Conservation (phyloP, 306 rosid genomes). For the Quercus engelmannii region DNA sequence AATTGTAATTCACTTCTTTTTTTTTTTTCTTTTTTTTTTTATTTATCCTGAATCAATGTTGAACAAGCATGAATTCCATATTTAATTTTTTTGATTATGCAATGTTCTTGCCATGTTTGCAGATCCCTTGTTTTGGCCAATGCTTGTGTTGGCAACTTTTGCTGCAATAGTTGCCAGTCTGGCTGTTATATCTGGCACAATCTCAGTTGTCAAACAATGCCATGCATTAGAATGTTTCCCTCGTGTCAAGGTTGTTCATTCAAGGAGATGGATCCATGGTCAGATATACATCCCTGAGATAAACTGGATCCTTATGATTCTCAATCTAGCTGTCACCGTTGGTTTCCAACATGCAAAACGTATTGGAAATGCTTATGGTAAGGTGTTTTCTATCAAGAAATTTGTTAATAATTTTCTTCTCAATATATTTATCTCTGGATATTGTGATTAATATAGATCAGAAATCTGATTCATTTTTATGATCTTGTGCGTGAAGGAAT, state of each 20-base stretch:
- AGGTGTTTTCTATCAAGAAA: conserved; percentile 13
- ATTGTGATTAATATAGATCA: not conserved
- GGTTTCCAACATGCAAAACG: conserved; percentile 46
- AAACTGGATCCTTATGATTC: conserved; percentile 78
- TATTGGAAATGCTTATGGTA: conserved; percentile 76
- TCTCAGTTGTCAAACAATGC: conserved; percentile 69
- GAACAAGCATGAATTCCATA: not conserved
- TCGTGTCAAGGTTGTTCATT: conserved; percentile 70
- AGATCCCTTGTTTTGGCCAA: conserved; percentile 78
- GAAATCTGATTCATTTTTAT: not conserved
- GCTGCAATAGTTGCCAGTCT: conserved; percentile 73
- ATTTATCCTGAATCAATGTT: not conserved
- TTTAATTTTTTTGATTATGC: conserved; percentile 18
- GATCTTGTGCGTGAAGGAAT: not conserved
- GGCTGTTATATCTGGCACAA: conserved; percentile 65
- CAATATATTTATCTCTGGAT: not conserved
- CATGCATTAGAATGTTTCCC: conserved; percentile 84
- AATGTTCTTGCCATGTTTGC: conserved; percentile 43
- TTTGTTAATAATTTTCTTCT: not conserved
- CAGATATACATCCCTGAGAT: conserved; percentile 86
- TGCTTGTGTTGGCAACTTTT: conserved; percentile 60
- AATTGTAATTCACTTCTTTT: not conserved
- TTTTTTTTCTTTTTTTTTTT: not conserved
- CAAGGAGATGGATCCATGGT: conserved; percentile 79
- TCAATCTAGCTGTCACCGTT: conserved; percentile 62